Evolutionary conservation across 495 filamentous ascomycete species (phyloP).

Genomic region (Choiromyces venosus): DNA sequence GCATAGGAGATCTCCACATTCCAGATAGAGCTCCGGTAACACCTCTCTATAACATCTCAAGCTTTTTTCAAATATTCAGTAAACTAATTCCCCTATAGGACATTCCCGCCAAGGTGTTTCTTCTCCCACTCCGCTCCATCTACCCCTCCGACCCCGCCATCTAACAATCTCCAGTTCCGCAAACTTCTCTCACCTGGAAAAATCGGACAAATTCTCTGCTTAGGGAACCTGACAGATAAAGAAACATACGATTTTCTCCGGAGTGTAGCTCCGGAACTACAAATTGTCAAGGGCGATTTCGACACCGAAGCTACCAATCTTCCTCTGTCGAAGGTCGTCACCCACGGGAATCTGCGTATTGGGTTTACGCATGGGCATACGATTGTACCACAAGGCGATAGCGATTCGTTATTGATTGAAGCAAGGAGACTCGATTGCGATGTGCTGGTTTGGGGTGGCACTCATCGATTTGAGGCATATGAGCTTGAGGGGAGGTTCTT

Average conservation of each 20-base stretch:
- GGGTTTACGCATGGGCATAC: slow-evolving; percentile 97
- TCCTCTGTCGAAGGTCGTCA: slow-evolving; percentile 87
- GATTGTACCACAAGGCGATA: slow-evolving; percentile 83
- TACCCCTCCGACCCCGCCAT: slow-evolving; percentile 16
- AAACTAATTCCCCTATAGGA: slow-evolving; percentile 51
- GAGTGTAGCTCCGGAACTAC: slow-evolving; percentile 82
- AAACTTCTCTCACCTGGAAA: slow-evolving; percentile 97
- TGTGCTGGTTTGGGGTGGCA: slow-evolving; percentile 95
- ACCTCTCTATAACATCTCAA: slow-evolving; percentile 11
- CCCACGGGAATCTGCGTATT: slow-evolving; percentile 85
- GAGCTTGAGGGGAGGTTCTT: slow-evolving; percentile 99
- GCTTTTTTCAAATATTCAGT: slow-evolving; percentile 5
- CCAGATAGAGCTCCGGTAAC: slow-evolving; percentile 81
- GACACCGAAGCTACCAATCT: slow-evolving; percentile 89
- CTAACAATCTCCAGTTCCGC: slow-evolving; percentile 64
- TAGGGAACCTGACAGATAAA: slow-evolving; percentile 94
- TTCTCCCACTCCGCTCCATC: slow-evolving; percentile 15
- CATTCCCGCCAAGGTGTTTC: slow-evolving; percentile 76
- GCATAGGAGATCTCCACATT: slow-evolving; percentile 96
- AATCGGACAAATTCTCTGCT: slow-evolving; percentile 93
- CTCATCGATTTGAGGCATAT: slow-evolving; percentile 94
- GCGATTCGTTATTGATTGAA: slow-evolving; percentile 84
- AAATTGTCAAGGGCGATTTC: slow-evolving; percentile 89
- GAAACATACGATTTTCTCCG: slow-evolving; percentile 93
- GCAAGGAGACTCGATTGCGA: slow-evolving; percentile 95